Conservation (phyloP, 257 asterid species). For the Rauvolfia tetraphylla region DNA sequence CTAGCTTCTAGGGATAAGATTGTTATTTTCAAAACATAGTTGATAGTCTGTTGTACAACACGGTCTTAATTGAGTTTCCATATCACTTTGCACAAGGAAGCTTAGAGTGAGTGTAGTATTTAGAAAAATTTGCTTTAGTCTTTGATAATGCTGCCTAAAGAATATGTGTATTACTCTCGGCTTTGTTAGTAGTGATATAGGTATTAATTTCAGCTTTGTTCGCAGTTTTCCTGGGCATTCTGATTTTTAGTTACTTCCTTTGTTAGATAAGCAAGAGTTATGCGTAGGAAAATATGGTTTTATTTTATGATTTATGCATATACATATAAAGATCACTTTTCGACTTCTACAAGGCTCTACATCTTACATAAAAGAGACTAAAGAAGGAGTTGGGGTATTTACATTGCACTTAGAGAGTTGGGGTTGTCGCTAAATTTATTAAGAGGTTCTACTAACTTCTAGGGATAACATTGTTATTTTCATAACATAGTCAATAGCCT, state of each 20-base stretch:
- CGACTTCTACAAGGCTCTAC: too few relatives aligned
- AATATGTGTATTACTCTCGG: not conserved
- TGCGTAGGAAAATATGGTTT: not conserved
- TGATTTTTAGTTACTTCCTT: not conserved
- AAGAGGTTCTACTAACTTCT: not conserved
- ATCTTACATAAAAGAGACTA: too few relatives aligned
- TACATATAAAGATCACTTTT: too few relatives aligned
- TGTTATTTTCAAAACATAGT: not conserved
- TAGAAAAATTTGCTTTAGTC: not conserved
- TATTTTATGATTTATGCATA: too few relatives aligned
- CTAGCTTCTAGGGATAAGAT: not conserved
- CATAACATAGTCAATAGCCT: not conserved
- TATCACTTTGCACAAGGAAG: not conserved
- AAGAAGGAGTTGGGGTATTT: too few relatives aligned
- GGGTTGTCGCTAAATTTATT: not conserved
- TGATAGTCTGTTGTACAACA: too few relatives aligned
- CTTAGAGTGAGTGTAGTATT: not conserved
- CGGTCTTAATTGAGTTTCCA: too few relatives aligned
- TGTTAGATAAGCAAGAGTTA: not conserved
- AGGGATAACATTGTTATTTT: not conserved
- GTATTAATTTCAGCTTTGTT: not conserved
- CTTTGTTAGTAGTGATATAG: not conserved
- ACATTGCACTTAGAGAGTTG: not conserved
- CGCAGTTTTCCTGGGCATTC: conserved; percentile 16
- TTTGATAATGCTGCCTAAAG: not conserved